Evolutionary conservation across 345 rosid species (phyloP).

Genomic region (Bruguiera sexangula): DNA sequence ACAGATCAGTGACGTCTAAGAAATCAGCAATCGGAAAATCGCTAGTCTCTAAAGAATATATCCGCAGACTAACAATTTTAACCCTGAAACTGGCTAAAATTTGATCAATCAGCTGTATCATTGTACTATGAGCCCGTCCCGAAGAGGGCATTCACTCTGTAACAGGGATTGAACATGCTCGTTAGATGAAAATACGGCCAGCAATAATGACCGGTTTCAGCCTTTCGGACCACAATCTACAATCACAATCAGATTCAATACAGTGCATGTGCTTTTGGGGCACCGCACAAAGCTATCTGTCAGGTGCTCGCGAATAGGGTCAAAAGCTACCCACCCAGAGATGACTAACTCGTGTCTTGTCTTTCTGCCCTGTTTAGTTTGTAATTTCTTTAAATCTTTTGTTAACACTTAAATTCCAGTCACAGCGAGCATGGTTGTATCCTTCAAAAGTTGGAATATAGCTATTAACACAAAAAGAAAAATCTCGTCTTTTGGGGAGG

Average conservation of each 20-base stretch:
- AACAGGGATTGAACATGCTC: not conserved
- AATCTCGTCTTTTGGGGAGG: not conserved
- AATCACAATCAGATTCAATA: not conserved
- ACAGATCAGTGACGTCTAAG: too few species aligned
- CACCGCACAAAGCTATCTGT: not conserved
- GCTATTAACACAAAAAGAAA: not conserved
- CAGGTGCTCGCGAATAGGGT: not conserved
- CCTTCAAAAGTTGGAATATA: not conserved
- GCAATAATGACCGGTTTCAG: not conserved
- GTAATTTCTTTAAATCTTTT: not conserved
- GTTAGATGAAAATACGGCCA: constrained; percentile 2
- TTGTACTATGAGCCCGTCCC: too few species aligned
- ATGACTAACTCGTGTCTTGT: not conserved
- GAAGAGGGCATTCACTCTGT: not conserved
- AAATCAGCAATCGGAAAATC: too few species aligned
- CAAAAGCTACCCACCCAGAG: not conserved
- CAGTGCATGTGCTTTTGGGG: not conserved
- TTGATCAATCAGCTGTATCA: too few species aligned
- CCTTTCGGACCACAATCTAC: not conserved
- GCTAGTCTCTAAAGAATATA: too few species aligned
- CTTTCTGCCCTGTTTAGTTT: not conserved
- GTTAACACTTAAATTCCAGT: not conserved
- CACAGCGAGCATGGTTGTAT: not conserved
- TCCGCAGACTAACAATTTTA: too few species aligned
- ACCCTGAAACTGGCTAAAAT: too few species aligned